A percentile compares a stretch with the other conserved stretches of the same genome.
These are phyloP conservation scores for Rostrohypoxylon terebratum DNA, from an alignment of 495 filamentous ascomycete species.

Conservation along the genomic window DNA sequence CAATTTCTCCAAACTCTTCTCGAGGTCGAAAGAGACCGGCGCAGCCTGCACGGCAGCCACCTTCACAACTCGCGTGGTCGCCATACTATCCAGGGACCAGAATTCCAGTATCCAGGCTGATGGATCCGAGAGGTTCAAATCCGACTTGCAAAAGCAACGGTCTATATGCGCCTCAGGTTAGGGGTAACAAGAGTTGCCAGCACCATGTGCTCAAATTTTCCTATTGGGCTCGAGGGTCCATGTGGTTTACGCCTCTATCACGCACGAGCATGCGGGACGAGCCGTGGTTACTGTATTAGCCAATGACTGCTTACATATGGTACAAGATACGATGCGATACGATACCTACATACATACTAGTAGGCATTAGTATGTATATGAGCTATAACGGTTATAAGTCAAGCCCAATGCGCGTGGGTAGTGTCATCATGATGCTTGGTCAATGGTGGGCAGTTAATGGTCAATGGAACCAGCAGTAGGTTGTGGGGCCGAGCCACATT, in stretches of 20 bases:
- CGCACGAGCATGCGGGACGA: slow-evolving; percentile 22
- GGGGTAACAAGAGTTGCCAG: slow-evolving; percentile 10
- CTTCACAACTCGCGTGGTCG: slow-evolving; percentile 37
- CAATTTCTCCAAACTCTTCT: slow-evolving; percentile 55
- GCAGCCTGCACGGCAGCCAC: slow-evolving; percentile 59
- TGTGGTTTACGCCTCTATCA: slow-evolving; percentile 9
- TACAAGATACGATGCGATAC: slow-evolving; percentile 3
- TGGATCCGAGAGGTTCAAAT: slow-evolving; percentile 16
- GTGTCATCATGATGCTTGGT: slow-evolving; percentile 29
- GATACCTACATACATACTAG: neutral
- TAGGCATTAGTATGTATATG: neutral
- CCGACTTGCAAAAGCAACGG: slow-evolving; percentile 19
- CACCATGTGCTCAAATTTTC: slow-evolving; percentile 5
- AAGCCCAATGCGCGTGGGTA: slow-evolving; percentile 25
- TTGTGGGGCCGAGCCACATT: slow-evolving; percentile 38
- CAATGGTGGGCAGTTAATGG: slow-evolving; percentile 15
- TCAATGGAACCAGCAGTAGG: slow-evolving; percentile 29
- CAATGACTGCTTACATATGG: slow-evolving; percentile 14
- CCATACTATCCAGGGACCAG: slow-evolving; percentile 34
- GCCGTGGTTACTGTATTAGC: slow-evolving; percentile 27
- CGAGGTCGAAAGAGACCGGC: slow-evolving; percentile 57
- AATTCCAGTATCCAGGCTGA: slow-evolving; percentile 3
- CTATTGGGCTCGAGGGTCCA: slow-evolving; percentile 10
- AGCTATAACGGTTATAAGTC: slow-evolving; percentile 24
- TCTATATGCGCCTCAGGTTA: slow-evolving; percentile 9